Evolutionary conservation across 768 basidiomycete species (phyloP).

Genomic region (Lanmaoa rubissima): DNA sequence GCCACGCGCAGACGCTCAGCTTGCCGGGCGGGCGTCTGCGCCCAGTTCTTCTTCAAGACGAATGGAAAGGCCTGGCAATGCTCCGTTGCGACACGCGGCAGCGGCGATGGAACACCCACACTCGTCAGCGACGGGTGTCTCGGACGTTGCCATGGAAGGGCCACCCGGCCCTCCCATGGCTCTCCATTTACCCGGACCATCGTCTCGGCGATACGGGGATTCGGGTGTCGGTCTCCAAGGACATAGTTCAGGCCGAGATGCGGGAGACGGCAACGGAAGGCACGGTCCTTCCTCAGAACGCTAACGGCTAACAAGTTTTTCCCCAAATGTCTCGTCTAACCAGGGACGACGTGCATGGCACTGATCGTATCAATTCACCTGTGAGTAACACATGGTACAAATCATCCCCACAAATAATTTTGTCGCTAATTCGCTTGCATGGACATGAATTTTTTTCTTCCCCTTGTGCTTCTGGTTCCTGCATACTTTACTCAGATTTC

Average conservation of each 20-base stretch:
- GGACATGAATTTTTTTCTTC: conserved; percentile 22
- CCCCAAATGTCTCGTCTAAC: neutral
- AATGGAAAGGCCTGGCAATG: conserved; percentile 33
- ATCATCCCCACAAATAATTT: conserved; percentile 3
- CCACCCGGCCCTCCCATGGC: conserved; percentile 29
- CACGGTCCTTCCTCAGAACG: conserved; percentile 31
- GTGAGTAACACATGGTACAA: conserved; percentile 9
- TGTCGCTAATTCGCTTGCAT: conserved; percentile 11
- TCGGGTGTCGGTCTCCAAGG: conserved; percentile 25
- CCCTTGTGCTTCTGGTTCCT: neutral
- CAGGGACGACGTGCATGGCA: neutral
- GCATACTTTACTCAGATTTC: conserved; percentile 9
- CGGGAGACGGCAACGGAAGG: conserved; percentile 29
- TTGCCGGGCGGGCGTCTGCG: conserved; percentile 78
- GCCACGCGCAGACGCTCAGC: conserved; percentile 71
- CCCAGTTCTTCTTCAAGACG: conserved; percentile 38
- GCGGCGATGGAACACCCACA: conserved; percentile 29
- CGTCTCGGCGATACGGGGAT: conserved; percentile 38
- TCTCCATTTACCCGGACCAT: conserved; percentile 33
- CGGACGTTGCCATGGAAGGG: conserved; percentile 33
- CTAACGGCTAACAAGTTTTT: conserved; percentile 11
- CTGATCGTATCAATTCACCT: conserved; percentile 7
- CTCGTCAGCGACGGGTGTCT: conserved; percentile 17
- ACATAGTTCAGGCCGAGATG: conserved; percentile 34
- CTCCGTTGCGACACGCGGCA: conserved; percentile 39